These are phyloP conservation scores for Phlebiopsis flavidoalba DNA, from an alignment of 768 basidiomycete species.

Conservation along the genomic window DNA sequence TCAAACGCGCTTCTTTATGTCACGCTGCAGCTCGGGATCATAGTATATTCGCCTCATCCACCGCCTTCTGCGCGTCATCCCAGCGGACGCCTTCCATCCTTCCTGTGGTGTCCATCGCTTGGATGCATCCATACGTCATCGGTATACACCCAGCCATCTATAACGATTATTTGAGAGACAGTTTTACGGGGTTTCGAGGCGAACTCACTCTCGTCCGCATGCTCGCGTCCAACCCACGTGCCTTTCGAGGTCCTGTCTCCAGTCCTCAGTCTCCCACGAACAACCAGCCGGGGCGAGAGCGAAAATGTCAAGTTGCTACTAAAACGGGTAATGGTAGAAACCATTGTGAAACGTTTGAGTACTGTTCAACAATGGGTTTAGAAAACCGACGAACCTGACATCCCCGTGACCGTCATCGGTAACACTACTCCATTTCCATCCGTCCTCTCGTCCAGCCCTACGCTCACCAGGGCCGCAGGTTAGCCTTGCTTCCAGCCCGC, in stretches of 20 bases:
- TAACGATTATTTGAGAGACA: background rate
- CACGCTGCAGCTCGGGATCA: conserved; percentile 12
- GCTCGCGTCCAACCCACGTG: conserved; percentile 42
- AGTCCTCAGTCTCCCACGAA: conserved; percentile 76
- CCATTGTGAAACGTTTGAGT: background rate
- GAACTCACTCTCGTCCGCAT: conserved; percentile 31
- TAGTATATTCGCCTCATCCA: conserved; percentile 37
- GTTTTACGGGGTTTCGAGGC: background rate
- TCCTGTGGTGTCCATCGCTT: conserved; percentile 32
- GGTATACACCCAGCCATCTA: conserved; percentile 80
- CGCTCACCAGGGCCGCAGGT: conserved; percentile 21
- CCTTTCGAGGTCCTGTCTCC: conserved; percentile 63
- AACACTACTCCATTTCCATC: conserved; percentile 74
- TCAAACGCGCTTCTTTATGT: background rate
- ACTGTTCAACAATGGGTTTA: too few relatives aligned
- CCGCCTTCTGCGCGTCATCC: conserved; percentile 42
- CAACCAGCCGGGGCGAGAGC: conserved; percentile 66
- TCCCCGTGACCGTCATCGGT: conserved; percentile 39
- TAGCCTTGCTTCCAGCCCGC: conserved; percentile 32
- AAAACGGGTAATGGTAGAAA: conserved; percentile 7
- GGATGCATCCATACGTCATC: conserved; percentile 70
- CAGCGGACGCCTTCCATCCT: conserved; percentile 36
- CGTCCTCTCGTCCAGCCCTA: conserved; percentile 36
- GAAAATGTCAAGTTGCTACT: conserved; percentile 81
- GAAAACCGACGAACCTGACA: conserved; percentile 52